Base-by-base conservation (phyloP, 2,329 filamentous ascomycete species). In the Epichloe sibirici region DNA sequence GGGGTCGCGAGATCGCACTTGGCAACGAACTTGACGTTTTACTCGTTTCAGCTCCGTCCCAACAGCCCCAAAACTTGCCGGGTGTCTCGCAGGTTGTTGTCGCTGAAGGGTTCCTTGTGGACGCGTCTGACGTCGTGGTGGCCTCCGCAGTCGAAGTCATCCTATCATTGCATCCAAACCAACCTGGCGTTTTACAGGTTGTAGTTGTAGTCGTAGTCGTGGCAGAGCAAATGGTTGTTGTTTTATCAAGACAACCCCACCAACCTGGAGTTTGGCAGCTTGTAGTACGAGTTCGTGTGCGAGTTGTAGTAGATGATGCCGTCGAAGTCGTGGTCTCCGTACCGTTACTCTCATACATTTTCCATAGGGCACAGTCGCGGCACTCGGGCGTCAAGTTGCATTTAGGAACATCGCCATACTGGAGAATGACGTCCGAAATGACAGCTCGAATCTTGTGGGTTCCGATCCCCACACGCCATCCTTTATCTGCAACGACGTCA, bases 261-360 rank as follows among this genome's bases (percentile, higher is more conserved):
- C 90, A 95, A 5, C 90, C 89, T 31, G 90, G 90, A 1, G 90
- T 95, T 67, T 93, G 79, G 70, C 90, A 95, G 0, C 89, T 95
- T 51, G 84, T 82, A 0, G 90, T 95, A 45, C 89, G 77, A 0
- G 90, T 95, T 39, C 89, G 77, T 3, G 81, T 86, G 44, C 78
- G 77, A 3, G 79, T 81, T 2, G 76, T 75, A 1, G 78, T 76
- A 1, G 77, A 78, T 0, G 56, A 43, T 11, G 77, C 75, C 4
- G 73, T 74, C 0, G 82, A 82, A 0, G 85, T 86, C 0, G 83
- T 89, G 1, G 76, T 78, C 57, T 90, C 85, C 2, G 87, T 93
- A 34, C 86, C 86, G 65, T 96, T 96, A 66, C 90, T 95, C 67
- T 90, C 85, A 63, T 88, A 94, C 74, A 90, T 95, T 63, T 95